Conservation (phyloP, 2,329 filamentous ascomycete species). For the Hypoxylon sp. region DNA sequence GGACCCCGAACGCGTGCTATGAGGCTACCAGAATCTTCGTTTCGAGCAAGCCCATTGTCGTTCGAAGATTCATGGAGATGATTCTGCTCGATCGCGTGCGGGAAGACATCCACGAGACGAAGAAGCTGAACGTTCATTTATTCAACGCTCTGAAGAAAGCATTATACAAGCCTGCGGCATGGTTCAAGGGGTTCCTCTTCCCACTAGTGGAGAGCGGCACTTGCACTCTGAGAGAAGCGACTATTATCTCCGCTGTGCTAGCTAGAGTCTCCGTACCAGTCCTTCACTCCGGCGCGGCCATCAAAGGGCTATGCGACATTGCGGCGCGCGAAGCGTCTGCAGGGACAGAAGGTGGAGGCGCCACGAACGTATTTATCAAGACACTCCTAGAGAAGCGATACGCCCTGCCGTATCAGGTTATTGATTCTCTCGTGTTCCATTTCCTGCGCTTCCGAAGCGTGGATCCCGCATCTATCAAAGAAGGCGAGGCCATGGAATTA, state of each 20-base stretch:
- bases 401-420: slow-evolving; percentile 91
- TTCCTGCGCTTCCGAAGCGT: slow-evolving; percentile 88
- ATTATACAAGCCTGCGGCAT: slow-evolving; percentile 93
- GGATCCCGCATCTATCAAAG: slow-evolving; percentile 69
- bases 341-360: slow-evolving; percentile 86
- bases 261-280: slow-evolving; percentile 89
- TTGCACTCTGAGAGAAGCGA: slow-evolving; percentile 92
- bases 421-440: slow-evolving; percentile 96
- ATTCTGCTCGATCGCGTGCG: slow-evolving; percentile 91
- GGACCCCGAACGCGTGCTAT: slow-evolving; percentile 83
- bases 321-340: slow-evolving; percentile 86
- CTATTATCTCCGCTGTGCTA: slow-evolving; percentile 90
- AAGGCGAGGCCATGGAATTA: slow-evolving; percentile 68
- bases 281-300: slow-evolving; percentile 89
- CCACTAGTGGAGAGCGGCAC: slow-evolving; percentile 86
- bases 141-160: slow-evolving; percentile 95
- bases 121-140: slow-evolving; percentile 94
- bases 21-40: slow-evolving; percentile 94
- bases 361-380: slow-evolving; percentile 95
- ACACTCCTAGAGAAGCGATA: slow-evolving; percentile 97
- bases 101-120: slow-evolving; percentile 92
- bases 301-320: slow-evolving; percentile 94
- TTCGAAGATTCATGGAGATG: slow-evolving; percentile 87
- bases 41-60: slow-evolving; percentile 81
- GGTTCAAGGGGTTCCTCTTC: slow-evolving; percentile 97